Evolutionary conservation across 2,329 filamentous ascomycete species (phyloP).

Genomic region (Paraphaeosphaeria sporulosa): DNA sequence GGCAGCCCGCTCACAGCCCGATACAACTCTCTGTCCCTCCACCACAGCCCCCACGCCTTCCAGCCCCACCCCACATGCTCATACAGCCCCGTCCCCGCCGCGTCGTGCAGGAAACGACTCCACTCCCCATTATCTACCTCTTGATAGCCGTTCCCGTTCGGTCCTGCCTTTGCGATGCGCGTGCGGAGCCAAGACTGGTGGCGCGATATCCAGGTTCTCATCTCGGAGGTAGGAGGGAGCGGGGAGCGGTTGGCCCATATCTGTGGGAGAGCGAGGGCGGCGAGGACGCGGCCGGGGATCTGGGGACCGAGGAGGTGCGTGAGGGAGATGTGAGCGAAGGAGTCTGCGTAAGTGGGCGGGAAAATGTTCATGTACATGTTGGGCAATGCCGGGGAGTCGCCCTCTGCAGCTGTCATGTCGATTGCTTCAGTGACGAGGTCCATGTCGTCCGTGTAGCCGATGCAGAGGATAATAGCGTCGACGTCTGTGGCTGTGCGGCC

Average conservation of each 20-base stretch:
- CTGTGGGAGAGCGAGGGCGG: conserved; percentile 56
- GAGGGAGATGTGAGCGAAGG: conserved; percentile 53
- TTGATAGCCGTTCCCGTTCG: conserved; percentile 28
- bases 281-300: conserved; percentile 47
- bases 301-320: conserved; percentile 45
- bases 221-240: conserved; percentile 48
- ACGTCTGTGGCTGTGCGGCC: conserved; percentile 35
- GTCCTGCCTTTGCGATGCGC: conserved; percentile 44
- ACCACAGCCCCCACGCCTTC: conserved; percentile 54
- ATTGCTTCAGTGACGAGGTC: conserved; percentile 33
- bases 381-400: conserved; percentile 41
- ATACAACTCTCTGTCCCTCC: conserved; percentile 49
- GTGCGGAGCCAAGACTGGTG: conserved; percentile 36
- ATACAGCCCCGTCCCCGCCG: conserved; percentile 52
- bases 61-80: conserved; percentile 54
- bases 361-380: conserved; percentile 57
- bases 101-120: conserved; percentile 52
- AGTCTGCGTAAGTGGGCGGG: conserved; percentile 53
- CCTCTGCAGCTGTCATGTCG: conserved; percentile 27
- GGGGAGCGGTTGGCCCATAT: conserved; percentile 51
- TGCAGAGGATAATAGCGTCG: conserved; percentile 47
- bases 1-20: conserved; percentile 51
- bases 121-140: conserved; percentile 36
- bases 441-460: conserved; percentile 44
- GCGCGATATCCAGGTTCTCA: conserved; percentile 29